Conservation (phyloP, 306 rosid genomes). For the Gastrolobium villosum region DNA sequence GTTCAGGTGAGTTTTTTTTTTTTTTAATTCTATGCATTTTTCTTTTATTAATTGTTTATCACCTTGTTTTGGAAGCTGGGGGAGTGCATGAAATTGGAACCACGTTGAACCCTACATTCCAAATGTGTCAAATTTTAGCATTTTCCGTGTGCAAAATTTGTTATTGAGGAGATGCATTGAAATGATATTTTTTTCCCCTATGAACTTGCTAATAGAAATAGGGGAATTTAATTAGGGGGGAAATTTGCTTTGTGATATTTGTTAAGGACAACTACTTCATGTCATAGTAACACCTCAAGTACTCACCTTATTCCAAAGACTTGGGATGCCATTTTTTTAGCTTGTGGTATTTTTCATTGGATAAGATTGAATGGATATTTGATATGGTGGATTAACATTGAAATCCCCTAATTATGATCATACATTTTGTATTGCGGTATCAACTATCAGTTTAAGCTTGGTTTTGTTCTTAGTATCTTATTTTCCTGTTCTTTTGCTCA, state of each 20-base stretch:
- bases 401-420: neutral
- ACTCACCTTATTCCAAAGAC: neutral
- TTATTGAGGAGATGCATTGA: neutral
- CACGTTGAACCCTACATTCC: neutral
- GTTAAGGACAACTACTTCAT: neutral
- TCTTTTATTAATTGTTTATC: neutral
- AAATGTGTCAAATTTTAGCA: neutral
- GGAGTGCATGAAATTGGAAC: slow-evolving; percentile 19
- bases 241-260: neutral
- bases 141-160: neutral
- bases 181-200: neutral
- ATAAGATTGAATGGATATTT: neutral
- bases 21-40: neutral
- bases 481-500: no score
- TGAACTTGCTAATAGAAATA: no score
- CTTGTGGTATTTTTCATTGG: neutral
- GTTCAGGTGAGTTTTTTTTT: slow-evolving; percentile 46
- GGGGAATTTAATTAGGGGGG: no score
- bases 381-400: neutral
- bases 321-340: slow-evolving; percentile 1
- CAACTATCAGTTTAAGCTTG: slow-evolving; percentile 10
- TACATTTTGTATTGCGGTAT: neutral
- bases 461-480: neutral
- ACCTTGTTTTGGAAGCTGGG: slow-evolving; percentile 10
- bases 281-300: neutral